A percentile compares a stretch with the other conserved stretches of the same genome.
Conservation (phyloP, 1,139 yeast species). For the Geotrichum reessii region DNA sequence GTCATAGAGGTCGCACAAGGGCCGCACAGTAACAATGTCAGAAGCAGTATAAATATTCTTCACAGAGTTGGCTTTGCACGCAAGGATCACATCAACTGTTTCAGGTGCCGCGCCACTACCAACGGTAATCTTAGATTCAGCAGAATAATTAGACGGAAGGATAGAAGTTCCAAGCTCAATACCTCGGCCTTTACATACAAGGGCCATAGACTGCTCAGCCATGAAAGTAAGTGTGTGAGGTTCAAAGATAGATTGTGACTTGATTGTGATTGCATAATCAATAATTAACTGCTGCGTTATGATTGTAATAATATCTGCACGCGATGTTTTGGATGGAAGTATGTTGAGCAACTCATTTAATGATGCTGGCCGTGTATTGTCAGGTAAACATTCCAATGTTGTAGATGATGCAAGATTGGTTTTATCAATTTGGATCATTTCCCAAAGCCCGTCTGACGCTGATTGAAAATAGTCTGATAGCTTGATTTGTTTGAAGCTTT, state of each 20-base stretch:
- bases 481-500: neutral
- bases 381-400: neutral
- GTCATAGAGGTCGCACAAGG: conserved; percentile 66
- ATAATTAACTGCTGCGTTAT: conserved; percentile 46
- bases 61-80: neutral
- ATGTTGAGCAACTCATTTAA: conserved; percentile 3
- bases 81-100: neutral
- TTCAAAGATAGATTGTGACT: conserved; percentile 54
- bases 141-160: conserved; percentile 11
- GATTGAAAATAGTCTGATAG: conserved; percentile 3
- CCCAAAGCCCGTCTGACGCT: neutral
- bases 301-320: conserved; percentile 51
- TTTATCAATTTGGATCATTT: neutral
- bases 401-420: neutral
- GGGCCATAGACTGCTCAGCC: conserved; percentile 71
- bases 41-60: conserved; percentile 15
- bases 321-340: conserved; percentile 17
- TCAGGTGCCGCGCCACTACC: conserved; percentile 4
- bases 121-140: neutral
- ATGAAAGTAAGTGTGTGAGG: conserved; percentile 80
- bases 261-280: conserved; percentile 44
- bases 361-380: neutral
- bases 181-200: conserved; percentile 91
- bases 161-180: conserved; percentile 44
- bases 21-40: conserved; percentile 48